Conservation (phyloP, 208 protist genomes). For the Blechomonas ayalai region DNA sequence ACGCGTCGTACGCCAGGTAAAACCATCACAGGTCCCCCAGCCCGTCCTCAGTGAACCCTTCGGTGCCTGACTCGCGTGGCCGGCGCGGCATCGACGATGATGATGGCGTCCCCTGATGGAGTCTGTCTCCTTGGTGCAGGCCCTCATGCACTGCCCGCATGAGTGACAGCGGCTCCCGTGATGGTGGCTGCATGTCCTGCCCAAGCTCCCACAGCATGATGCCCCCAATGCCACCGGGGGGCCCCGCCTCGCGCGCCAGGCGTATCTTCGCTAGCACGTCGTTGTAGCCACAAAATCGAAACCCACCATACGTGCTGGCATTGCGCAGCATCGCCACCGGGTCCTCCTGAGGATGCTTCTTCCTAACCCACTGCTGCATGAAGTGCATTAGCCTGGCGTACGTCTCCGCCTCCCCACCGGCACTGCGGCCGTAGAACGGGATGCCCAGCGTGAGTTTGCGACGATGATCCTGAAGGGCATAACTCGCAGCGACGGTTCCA, state of each 20-base stretch:
- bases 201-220: slow-evolving; percentile 79
- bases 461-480: slow-evolving; percentile 5
- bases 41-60: no score
- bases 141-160: slow-evolving; percentile 43
- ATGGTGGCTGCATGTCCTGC: slow-evolving; percentile 40
- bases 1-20: no score
- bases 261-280: slow-evolving; percentile 43
- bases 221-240: slow-evolving; percentile 18
- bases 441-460: slow-evolving; percentile 55
- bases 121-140: no score
- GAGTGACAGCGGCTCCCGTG: slow-evolving; percentile 29
- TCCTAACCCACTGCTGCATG: slow-evolving; percentile 23
- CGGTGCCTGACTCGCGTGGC: no score
- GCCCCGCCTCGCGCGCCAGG: slow-evolving; percentile 20
- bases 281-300: slow-evolving; percentile 28
- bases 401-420: slow-evolving; percentile 20
- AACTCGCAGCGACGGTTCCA: not conserved
- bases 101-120: no score
- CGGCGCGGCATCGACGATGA: no score
- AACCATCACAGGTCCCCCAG: no score
- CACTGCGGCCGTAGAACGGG: slow-evolving; percentile 48
- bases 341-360: slow-evolving; percentile 14
- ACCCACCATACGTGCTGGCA: slow-evolving; percentile 25
- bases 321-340: slow-evolving; percentile 15
- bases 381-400: slow-evolving; percentile 32